Conservation (phyloP, 208 protist genomes). For the Leishmania aethiopica region DNA sequence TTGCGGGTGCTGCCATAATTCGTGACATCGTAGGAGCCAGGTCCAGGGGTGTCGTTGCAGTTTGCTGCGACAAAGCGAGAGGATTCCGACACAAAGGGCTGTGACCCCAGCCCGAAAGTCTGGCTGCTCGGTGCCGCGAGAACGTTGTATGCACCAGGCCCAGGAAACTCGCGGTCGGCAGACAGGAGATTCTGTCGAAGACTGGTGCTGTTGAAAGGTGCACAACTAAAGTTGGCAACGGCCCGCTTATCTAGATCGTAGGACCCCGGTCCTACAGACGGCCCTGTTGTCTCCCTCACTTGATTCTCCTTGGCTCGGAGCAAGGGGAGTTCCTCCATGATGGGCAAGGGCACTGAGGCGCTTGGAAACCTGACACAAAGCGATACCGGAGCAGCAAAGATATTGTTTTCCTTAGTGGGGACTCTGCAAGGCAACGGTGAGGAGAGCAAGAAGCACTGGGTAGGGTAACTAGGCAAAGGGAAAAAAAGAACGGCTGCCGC, state of each 20-base stretch:
- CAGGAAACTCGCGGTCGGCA: conserved; percentile 47
- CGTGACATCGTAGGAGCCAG: conserved; percentile 60
- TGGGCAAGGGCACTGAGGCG: conserved; percentile 4
- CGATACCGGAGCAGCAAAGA: background rate
- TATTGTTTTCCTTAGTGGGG: background rate
- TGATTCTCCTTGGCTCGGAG: conserved; percentile 66
- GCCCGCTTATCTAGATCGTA: conserved; percentile 54
- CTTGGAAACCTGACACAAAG: background rate
- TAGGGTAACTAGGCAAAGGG: background rate
- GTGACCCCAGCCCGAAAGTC: conserved; percentile 37
- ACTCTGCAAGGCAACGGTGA: background rate
- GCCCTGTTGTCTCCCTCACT: conserved; percentile 42
- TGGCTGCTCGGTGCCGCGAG: background rate
- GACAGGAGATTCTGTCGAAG: conserved; percentile 38
- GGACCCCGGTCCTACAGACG: conserved; percentile 70
- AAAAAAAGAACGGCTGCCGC: background rate
- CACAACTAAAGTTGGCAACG: conserved; percentile 41
- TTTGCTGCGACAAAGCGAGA: conserved; percentile 47
- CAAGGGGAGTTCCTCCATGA: conserved; percentile 76
- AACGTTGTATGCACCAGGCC: conserved; percentile 66
- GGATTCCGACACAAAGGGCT: conserved; percentile 72
- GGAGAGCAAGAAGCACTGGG: background rate
- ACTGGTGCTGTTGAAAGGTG: conserved; percentile 79
- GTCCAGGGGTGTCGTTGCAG: conserved; percentile 51
- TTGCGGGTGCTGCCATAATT: conserved; percentile 35